These are phyloP conservation scores for Xylariaceae sp. DNA, from an alignment of 2,329 filamentous ascomycete species.

Conservation along the genomic window DNA sequence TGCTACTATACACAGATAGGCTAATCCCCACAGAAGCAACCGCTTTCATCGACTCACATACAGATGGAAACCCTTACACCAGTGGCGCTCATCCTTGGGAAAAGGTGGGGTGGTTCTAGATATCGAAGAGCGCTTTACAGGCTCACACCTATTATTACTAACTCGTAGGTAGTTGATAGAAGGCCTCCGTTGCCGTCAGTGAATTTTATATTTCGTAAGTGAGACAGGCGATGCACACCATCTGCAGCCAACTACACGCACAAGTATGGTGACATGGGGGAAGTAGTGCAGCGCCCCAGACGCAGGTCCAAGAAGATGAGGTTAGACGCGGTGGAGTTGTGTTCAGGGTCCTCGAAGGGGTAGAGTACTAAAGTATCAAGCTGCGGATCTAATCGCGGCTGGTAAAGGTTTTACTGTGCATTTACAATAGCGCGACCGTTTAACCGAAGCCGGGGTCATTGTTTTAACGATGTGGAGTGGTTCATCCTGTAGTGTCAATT, in stretches of 20 bases:
- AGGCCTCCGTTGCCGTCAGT: too few species aligned
- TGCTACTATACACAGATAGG: too few species aligned
- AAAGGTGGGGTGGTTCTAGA: constrained; percentile 4
- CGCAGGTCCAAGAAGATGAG: constrained; percentile 51
- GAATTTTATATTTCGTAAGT: constrained; percentile 1
- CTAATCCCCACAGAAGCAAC: constrained; percentile 17
- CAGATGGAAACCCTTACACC: background rate
- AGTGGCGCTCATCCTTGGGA: constrained; percentile 1
- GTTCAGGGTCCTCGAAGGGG: constrained; percentile 9
- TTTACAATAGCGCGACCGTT: background rate
- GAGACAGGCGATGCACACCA: constrained; percentile 20
- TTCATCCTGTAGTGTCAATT: background rate
- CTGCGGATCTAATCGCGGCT: constrained; percentile 10
- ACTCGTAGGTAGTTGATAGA: background rate
- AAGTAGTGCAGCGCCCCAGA: constrained; percentile 42
- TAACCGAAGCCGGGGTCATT: background rate
- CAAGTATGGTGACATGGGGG: constrained; percentile 8
- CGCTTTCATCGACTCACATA: constrained; percentile 24
- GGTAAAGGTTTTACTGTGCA: constrained; percentile 11
- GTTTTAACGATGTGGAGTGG: constrained; percentile 12
- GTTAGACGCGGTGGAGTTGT: constrained; percentile 42
- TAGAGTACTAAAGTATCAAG: background rate
- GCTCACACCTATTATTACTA: background rate
- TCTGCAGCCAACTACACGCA: constrained; percentile 13
- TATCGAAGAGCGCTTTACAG: constrained; percentile 2